Evolutionary conservation across 2,329 filamentous ascomycete genomes (phyloP), one percentile per base, ranked within the genome.

Genomic region (Aspergillus versicolor): DNA sequence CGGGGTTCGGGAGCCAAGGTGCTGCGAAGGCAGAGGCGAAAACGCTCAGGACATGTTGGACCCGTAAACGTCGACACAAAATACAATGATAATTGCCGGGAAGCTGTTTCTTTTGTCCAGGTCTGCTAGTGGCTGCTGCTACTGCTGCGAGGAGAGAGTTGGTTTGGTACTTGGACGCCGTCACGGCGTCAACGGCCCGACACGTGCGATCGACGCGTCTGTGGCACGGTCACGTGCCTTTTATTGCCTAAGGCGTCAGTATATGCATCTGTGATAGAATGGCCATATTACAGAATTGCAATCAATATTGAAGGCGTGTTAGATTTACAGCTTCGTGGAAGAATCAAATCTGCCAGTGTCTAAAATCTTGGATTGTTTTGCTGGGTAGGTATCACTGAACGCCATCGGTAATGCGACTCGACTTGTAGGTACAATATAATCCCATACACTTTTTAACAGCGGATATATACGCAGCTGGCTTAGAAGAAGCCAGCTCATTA

Each of bases 211-310:
- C 57, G 69, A 68, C 70, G 70, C 69, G 70, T 71, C 55, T 60
- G 63, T 63, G 59, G 65, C 69, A 65, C 67, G 66, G 62, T 73
- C 70, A 73, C 70, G 69, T 73, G 70, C 24, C 4, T 27, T 3
- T 5, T 4, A 13, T 12, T 43, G 49, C 59, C 52, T 56, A 43
- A 37, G 17, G 15, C 3, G 15, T 51, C 51, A 45, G 47, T 40
- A 7, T 46, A 47, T 24, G 19, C 32, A 13, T 42, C 11, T 21
- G 8, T n/a, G 5, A 24, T 44, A 15, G 32, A 43, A 42, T 4
- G 37, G 24, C 8, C 4, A 17, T 37, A 37, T 37, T n/a, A 37
- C 6, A 7, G 5, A 37, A 37, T 7, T 37, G 27, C 27, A 30
- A 30, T 30, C 8, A 30, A 30, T 30, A 11, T n/a, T 3, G 11